Evolutionary conservation across 768 basidiomycete genomes (phyloP), one percentile per base, ranked within the genome.

Genomic region (Pholiota molesta): DNA sequence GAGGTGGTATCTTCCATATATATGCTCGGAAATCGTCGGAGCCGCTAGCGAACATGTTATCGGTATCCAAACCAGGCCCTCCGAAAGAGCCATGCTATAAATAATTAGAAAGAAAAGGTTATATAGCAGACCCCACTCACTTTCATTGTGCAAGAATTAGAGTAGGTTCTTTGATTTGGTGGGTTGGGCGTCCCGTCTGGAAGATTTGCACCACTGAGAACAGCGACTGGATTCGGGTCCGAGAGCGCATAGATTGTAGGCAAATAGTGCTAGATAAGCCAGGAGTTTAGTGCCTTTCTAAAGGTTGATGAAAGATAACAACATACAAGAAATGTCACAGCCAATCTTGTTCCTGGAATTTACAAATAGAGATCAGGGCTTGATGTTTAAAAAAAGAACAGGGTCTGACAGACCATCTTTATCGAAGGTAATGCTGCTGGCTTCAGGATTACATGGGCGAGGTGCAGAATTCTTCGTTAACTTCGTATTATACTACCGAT

Each of bases 1-100:
- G 63, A 13, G 81, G 68, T 3, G 93, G 92, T 37, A 95, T 77
- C 65, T 83, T 85, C 93, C 93, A 95, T 23, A 92, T 71, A 65
- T 94, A 94, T 19, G 81, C 85, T 39, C 86, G 80, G 69, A 94
- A 94, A 72, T 94, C 91, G 69, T 95, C 93, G 11, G 91, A 93
- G 16, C 93, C 93, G n/a, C 84, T 83, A 37, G 81, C 82, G 68
- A 88, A 94, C 66, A 88, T 84, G 31, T 79, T 72, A 58, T 90
- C 89, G 23, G 66, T 73, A 52, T 81, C 77, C 29, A 81, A 67
- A 4, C 81, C 82, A 1, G 81, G 80, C 2, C 86, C 84, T 39
- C 92, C 90, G 64, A 95, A 94, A 5, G 86, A 83, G 3, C 91
- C 91, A 62, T 92, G 89, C 90, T 93, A 60, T 53, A 65, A 33